A percentile compares a stretch with the other conserved stretches of the same genome.
Conservation (phyloP, 208 protist genomes). For the Leishmania braziliensis region DNA sequence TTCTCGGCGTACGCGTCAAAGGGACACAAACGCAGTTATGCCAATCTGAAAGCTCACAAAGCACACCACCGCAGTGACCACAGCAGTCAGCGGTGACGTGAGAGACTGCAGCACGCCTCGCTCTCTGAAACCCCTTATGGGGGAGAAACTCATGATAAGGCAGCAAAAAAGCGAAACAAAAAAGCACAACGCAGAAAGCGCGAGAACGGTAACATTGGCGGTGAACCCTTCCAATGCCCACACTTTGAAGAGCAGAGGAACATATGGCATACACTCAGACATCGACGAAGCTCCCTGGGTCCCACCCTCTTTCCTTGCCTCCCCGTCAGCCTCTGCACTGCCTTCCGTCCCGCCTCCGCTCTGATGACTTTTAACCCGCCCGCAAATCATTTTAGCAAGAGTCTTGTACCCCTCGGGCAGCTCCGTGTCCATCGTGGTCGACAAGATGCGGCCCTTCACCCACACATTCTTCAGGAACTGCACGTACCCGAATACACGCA, state of each 20-base stretch:
- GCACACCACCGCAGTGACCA: constrained; percentile 12
- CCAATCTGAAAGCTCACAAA: constrained; percentile 11
- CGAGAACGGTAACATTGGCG: constrained; percentile 4
- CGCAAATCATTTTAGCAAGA: constrained; percentile 34
- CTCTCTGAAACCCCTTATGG: not conserved
- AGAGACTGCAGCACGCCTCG: constrained; percentile 7
- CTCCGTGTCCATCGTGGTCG: constrained; percentile 40
- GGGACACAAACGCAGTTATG: constrained; percentile 8
- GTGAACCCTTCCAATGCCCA: not conserved
- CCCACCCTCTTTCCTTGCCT: not conserved
- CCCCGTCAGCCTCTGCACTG: not conserved
- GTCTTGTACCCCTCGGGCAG: constrained; percentile 43
- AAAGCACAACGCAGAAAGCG: constrained; percentile 2
- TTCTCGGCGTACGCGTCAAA: not conserved
- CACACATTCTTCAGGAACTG: constrained; percentile 65
- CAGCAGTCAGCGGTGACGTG: not conserved
- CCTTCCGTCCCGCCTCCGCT: not conserved
- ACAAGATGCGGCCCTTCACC: constrained; percentile 47
- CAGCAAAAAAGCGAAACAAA: constrained; percentile 7
- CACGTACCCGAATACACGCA: constrained; percentile 42
- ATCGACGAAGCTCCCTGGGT: not conserved
- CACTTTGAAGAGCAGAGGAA: not conserved
- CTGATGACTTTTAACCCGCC: constrained; percentile 22
- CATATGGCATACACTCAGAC: not conserved
- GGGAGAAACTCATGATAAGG: constrained; percentile 6